These are phyloP conservation scores for Oemleria cerasiformis DNA, from an alignment of 306 rosid genomes.

Conservation along the genomic window DNA sequence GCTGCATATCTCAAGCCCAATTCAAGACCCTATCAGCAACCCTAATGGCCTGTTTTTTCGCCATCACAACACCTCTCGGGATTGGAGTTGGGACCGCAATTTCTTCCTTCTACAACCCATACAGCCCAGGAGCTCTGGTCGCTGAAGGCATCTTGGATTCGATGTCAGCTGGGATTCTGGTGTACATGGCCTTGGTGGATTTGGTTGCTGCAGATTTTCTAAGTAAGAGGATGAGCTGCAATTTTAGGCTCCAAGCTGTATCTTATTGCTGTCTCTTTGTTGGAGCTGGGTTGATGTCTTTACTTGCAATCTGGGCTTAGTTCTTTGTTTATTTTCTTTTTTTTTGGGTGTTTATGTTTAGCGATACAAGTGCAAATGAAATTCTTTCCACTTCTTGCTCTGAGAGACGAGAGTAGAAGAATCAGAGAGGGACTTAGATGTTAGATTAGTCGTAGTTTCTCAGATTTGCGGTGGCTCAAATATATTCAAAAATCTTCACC, in stretches of 20 bases:
- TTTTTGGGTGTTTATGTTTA: neutral
- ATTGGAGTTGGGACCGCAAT: conserved; percentile 62
- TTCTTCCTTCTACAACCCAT: conserved; percentile 61
- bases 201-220: conserved; percentile 91
- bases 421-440: neutral
- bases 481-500: neutral
- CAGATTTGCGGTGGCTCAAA: neutral
- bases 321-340: neutral
- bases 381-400: neutral
- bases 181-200: conserved; percentile 95
- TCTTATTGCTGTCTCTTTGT: conserved; percentile 85
- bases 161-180: conserved; percentile 75
- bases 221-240: conserved; percentile 94
- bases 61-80: conserved; percentile 73
- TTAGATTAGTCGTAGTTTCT: neutral
- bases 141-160: conserved; percentile 81
- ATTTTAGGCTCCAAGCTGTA: conserved; percentile 73
- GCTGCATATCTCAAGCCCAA: conserved; percentile 92
- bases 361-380: neutral
- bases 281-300: conserved; percentile 94
- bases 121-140: conserved; percentile 66
- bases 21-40: conserved; percentile 58
- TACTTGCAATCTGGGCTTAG: conserved; percentile 88
- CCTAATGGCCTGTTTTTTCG: conserved; percentile 83
- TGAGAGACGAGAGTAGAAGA: neutral